Evolutionary conservation across 1,139 yeast species (phyloP), one percentile per base, ranked within the genome.

Genomic region (Yamadazyma pseudoaaseri): DNA sequence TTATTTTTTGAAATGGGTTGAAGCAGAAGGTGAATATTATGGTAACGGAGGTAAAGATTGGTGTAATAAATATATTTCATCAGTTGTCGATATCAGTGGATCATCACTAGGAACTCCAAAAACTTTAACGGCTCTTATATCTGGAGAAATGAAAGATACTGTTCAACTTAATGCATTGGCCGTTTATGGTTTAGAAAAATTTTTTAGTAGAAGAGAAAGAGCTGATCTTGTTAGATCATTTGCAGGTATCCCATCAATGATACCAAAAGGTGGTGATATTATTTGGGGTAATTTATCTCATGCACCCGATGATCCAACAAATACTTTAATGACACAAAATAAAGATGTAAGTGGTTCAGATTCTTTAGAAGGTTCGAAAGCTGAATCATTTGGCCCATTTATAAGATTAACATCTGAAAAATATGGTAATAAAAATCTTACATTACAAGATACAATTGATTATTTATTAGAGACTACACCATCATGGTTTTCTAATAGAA

Each of bases 121-220:
- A 57, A 84, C 96, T 0, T 76, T 89, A 20, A 89, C 95, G 0
- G 97, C 97, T 0, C 65, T 92, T 40, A 61, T 94, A 14, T 86
- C 96, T 13, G 98, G 98, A 16, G 98, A 92, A 61, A 92, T 94
- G 98, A 86, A 82, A 57, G 98, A 92, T 55, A 92, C 98, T 0
- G 95, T 94, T 17, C 96, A 92, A 51, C 69, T 92, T 54, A 92
- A 92, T 56, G 83, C 95, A 2, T 64, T 92, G 44, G 98, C 98
- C 0, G 89, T 90, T 42, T 87, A 87, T 51, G 98, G 97, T 2
- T 70, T 92, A 38, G 98, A 92, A 52, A 87, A 86, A 60, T 94
- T 90, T 62, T 89, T 92, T 58, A 84, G 95, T 33, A 75, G 96
- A 54, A 75, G 78, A 41, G 98, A 92, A 62, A 75, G 98, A 44